Evolutionary conservation across 805 yeast genomes (phyloP), one percentile per base, ranked within the genome.

Genomic region (Zygotorulaspora danielsina): DNA sequence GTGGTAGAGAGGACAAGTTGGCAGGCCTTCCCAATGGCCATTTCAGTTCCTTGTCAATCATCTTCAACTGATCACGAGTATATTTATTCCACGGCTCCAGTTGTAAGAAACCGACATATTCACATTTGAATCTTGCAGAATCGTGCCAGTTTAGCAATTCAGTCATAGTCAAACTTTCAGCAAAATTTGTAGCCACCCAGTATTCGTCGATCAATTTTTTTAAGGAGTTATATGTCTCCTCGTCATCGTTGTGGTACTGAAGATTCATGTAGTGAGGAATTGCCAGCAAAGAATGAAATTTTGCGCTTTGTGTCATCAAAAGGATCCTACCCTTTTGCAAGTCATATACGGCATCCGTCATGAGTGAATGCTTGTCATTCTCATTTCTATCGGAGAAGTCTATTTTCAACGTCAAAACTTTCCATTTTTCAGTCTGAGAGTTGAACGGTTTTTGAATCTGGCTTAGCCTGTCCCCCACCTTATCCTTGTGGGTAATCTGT

Each of bases 21-120:
- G 79, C 72, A 2, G 96, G 96, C 44, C 84, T 67, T 0, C 97
- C 97, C n/a, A 74, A 55, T 1, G 96, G 97, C 45, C 72, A 67
- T 8, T 49, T 57, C 15, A 88, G 63, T 58, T 89, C 97, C 25
- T 76, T 72, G 49, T 89, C 96, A 20, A 89, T 77, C 34, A 65
- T 65, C 30, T 67, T 54, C 42, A 87, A 55, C 45, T 87, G 79
- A 6, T 69, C 67, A 13, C 49, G 54, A 5, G 65, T 64, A 3
- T 75, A 66, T 22, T 74, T 67, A 9, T 69, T 67, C 11, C 87
- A 77, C n/a, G 82, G 74, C 26, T 75, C 75, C 13, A 84, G 59
- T 53, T 87, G 95, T 34, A 86, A 66, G 52, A 73, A 88, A 0
- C 76, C 60, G 13, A 87, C 64, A 46, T 71, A 79, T 57, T 89